These are phyloP conservation scores for Ogataea chonburiensis DNA, from an alignment of 805 yeast genomes.

Conservation along the genomic window DNA sequence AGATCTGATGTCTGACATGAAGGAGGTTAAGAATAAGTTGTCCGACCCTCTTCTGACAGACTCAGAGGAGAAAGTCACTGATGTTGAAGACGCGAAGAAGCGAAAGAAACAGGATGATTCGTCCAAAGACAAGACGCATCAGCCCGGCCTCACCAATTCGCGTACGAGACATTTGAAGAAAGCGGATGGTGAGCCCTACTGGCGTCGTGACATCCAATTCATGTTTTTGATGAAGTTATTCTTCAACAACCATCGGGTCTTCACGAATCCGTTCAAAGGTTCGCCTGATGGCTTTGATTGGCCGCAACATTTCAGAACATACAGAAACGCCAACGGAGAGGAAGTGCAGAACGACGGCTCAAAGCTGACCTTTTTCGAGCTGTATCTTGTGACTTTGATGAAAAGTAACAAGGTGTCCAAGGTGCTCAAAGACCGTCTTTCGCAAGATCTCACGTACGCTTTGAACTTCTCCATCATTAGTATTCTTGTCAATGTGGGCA, in stretches of 20 bases:
- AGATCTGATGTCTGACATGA: conserved; percentile 1
- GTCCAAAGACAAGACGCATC: conserved; percentile 26
- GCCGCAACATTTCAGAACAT: conserved; percentile 31
- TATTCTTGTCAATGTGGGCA: conserved; percentile 83
- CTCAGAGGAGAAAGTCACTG: conserved; percentile 2
- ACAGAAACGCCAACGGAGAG: conserved; percentile 27
- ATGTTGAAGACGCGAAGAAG: conserved; percentile 15
- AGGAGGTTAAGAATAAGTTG: conserved; percentile 1
- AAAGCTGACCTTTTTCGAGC: conserved; percentile 74
- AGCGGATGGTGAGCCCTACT: conserved; percentile 87
- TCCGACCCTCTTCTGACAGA: conserved; percentile 3
- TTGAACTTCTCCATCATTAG: conserved; percentile 45
- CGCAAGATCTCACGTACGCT: conserved; percentile 48
- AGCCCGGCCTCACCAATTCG: conserved; percentile 31
- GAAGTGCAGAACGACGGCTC: conserved; percentile 33
- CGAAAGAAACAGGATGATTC: conserved; percentile 19
- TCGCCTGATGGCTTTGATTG: conserved; percentile 38
- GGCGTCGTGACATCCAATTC: conserved; percentile 85
- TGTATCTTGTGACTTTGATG: conserved; percentile 78
- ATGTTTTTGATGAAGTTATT: conserved; percentile 69
- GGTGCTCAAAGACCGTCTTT: conserved; percentile 75
- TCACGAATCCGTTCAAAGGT: conserved; percentile 57
- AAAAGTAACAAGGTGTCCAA: conserved; percentile 81
- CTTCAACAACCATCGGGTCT: conserved; percentile 60
- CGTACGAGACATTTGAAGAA: conserved; percentile 69